Base-by-base conservation (phyloP, 2,329 filamentous ascomycete species). In the Talaromyces albobiverticillius region DNA sequence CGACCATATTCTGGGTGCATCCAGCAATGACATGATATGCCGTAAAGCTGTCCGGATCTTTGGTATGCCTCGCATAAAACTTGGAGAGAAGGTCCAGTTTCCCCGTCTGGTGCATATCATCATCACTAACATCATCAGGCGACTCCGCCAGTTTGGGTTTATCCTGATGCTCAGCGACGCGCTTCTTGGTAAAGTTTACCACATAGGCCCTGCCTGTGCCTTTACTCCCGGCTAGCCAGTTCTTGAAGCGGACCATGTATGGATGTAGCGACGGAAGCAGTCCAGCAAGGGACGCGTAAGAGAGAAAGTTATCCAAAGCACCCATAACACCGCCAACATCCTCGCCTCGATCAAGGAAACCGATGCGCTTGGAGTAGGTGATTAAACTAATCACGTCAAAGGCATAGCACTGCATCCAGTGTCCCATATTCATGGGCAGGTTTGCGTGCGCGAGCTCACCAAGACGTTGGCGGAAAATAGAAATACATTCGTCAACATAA, bases 301-400 rank as follows among this genome's bases (percentile, higher is more conserved):
- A 10, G 26, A 29, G 26, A 5, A 29, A 6, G 26, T 10, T 5
- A 29, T 29, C 26, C 26, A 29, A 29, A 29, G n/a, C n/a, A 40
- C 36, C 9, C 36, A 40, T 40, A 40, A 40, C n/a, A 40, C 36
- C 9, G n/a, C 36, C 36, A 18, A 40, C n/a, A n/a, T 40, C 36
- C 9, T 40, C 36, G 1, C 65, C 67, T 14, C 62, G 41, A 40
- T 72, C 64, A 1, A 73, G 54, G 52, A 71, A 71, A 0, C 69
- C 69, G 13, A 70, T 59, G 4, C 62, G 61, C n/a, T 62, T 65
- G 9, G 65, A 66, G 53, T 68, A 70, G 1, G 69, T 73, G 20
- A 72, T 54, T 25, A 69, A 64, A 2, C 67, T 65, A 16, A 73
- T 69, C 0, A 71, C 69, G 56, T 72, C 70, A 43, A 71, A 71